phyloP scores from a whole-genome alignment of 164 flowering plant genomes.

The Amborella trichopoda region DNA sequence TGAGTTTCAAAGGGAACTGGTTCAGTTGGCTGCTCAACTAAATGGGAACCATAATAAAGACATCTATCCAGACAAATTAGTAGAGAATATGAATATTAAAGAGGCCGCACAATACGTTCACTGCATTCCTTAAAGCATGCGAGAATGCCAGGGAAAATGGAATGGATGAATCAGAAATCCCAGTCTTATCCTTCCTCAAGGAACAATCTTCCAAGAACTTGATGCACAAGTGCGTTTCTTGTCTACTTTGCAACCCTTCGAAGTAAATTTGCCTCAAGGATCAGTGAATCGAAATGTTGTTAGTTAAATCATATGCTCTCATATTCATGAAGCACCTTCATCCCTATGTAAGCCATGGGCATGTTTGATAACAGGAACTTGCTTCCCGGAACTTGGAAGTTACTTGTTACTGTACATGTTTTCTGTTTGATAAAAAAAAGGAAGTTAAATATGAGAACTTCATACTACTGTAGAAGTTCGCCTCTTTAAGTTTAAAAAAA shows the following conservation, averaged over 20 bases:
- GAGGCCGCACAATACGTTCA: constrained; percentile 30
- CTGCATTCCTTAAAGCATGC: constrained; percentile 29
- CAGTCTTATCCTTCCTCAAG: neutral
- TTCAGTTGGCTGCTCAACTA: constrained; percentile 50
- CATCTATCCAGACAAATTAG: constrained; percentile 37
- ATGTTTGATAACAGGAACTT: no score
- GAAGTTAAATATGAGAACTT: no score
- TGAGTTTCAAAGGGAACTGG: constrained; percentile 62
- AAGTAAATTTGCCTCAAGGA: no score
- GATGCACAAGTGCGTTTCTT: constrained; percentile 19
- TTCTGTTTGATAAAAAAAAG: no score
- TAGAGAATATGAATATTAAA: constrained; percentile 44
- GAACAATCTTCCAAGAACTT: constrained; percentile 14
- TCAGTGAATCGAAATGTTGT: no score
- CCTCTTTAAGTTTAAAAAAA: no score
- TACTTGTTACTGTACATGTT: no score
- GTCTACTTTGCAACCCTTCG: constrained; percentile 21
- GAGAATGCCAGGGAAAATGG: constrained; percentile 25
- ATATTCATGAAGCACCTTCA: no score
- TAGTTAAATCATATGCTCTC: no score
- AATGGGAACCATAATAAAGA: constrained; percentile 50
- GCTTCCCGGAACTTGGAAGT: no score
- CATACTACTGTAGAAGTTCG: no score
- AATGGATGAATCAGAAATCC: constrained; percentile 21
- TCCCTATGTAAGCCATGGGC: no score